Evolutionary conservation across 371 early-diverging fungal genomes (phyloP), one percentile per base, ranked within the genome.

Genomic region (Rhizopus stolonifer): DNA sequence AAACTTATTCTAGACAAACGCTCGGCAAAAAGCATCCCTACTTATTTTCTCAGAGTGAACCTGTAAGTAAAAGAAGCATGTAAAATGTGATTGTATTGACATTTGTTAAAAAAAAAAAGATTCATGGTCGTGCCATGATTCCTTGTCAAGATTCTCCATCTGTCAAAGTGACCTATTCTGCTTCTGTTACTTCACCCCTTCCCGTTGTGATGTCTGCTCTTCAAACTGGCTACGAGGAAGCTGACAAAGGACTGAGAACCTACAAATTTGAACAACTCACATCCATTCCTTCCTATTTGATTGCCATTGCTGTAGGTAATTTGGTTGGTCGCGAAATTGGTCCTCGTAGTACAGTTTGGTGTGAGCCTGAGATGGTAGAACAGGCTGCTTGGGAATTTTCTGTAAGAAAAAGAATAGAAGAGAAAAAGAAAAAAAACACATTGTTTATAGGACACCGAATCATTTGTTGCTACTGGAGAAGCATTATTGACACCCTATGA

Each of bases 21-120:
- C 84, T 89, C 14, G 98, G 97, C 46, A 94, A 94, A 72, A 83
- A 85, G 60, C 80, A 91, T 55, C 96, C 98, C 21, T 98, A 96
- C 62, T 73, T 97, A 54, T 96, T 96, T 71, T 93, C 95, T 24
- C 98, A 97, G 70, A 96, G 98, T 73, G 94, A 98, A 71, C 87
- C 87, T 46, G 72, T 76, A 72, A 65, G 65, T 42, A 9, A 42
- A 10, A 19, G 36, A 1, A 36, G 7, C n/a, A 9, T 8, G 4
- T 14, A n/a, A 13, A 29, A 7, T 7, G 7, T 29, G 7, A 29
- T 29, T 29, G 31, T 7, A 29, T 29, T 29, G n/a, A n/a, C n/a
- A n/a, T n/a, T n/a, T n/a, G n/a, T n/a, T n/a, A n/a, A n/a, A n/a
- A n/a, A 2, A 36, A 8, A 21, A 42, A 42, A 80, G 81, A 97